These are phyloP conservation scores for Fraxinus xanthoxyloides DNA, from an alignment of 305 asterid species.

Conservation along the genomic window DNA sequence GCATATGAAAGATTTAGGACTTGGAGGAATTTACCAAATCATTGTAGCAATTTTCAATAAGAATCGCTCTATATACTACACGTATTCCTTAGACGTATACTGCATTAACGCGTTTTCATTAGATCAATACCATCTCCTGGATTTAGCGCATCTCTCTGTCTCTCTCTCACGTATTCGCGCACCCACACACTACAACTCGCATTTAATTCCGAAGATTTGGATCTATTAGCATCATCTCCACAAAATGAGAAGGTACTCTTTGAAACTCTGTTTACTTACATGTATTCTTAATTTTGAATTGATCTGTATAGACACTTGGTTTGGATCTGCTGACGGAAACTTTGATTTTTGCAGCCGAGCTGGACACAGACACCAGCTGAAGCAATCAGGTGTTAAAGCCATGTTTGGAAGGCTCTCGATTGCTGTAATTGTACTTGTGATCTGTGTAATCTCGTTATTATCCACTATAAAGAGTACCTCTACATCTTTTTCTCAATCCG, in stretches of 20 bases:
- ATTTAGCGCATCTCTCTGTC: not conserved
- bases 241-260: constrained; percentile 52
- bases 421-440: constrained; percentile 62
- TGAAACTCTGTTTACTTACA: not conserved
- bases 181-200: not conserved
- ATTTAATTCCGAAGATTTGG: not conserved
- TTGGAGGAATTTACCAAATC: not conserved
- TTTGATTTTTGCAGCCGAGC: constrained; percentile 37
- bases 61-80: not conserved
- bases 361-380: constrained; percentile 62
- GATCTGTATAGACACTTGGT: not conserved
- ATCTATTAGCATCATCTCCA: constrained; percentile 19
- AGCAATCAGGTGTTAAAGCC: constrained; percentile 69
- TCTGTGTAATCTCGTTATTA: constrained; percentile 57
- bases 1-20: not conserved
- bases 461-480: constrained; percentile 45
- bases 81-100: not conserved
- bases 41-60: not conserved
- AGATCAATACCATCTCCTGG: not conserved
- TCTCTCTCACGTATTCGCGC: not conserved
- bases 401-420: constrained; percentile 68
- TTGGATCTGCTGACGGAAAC: constrained; percentile 33
- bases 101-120: not conserved
- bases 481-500: constrained; percentile 36
- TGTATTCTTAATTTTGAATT: not conserved